These are phyloP conservation scores for Trichoderma breve DNA, from an alignment of 2,329 filamentous ascomycete genomes.

Conservation along the genomic window DNA sequence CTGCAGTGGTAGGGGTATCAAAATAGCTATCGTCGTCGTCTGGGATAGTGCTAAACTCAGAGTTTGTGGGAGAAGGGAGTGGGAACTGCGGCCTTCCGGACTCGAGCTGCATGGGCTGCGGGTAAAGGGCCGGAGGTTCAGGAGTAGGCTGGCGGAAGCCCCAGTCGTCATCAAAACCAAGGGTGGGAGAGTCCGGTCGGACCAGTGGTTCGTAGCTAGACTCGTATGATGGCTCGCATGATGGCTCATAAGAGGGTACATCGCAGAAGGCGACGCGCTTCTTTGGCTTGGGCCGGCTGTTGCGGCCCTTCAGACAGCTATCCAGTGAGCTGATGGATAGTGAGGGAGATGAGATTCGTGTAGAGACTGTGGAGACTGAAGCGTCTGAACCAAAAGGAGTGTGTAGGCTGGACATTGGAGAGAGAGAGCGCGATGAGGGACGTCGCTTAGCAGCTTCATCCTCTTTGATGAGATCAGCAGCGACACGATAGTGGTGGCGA, in stretches of 20 bases:
- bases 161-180: conserved; percentile 53
- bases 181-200: conserved; percentile 59
- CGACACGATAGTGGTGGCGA: conserved; percentile 50
- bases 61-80: conserved; percentile 19
- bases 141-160: conserved; percentile 29
- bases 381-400: conserved; percentile 49
- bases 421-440: conserved; percentile 41
- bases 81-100: conserved; percentile 4
- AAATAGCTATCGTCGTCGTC: conserved; percentile 14
- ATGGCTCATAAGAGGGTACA: conserved; percentile 35
- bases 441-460: conserved; percentile 42
- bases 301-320: conserved; percentile 19
- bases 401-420: conserved; percentile 40
- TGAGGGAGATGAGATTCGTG: conserved; percentile 46
- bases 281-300: conserved; percentile 31
- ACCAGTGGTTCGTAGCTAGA: conserved; percentile 46
- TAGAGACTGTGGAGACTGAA: conserved; percentile 45
- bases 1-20: conserved; percentile 17
- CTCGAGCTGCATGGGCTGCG: conserved; percentile 17
- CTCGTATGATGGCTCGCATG: conserved; percentile 29
- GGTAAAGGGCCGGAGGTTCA: conserved; percentile 22
- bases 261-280: conserved; percentile 42
- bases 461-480: conserved; percentile 48
- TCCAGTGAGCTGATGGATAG: conserved; percentile 35
- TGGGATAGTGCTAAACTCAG: conserved; percentile 15